Base-by-base conservation (phyloP, 805 yeast genomes). In the Maudiozyma serrabonitensis region DNA sequence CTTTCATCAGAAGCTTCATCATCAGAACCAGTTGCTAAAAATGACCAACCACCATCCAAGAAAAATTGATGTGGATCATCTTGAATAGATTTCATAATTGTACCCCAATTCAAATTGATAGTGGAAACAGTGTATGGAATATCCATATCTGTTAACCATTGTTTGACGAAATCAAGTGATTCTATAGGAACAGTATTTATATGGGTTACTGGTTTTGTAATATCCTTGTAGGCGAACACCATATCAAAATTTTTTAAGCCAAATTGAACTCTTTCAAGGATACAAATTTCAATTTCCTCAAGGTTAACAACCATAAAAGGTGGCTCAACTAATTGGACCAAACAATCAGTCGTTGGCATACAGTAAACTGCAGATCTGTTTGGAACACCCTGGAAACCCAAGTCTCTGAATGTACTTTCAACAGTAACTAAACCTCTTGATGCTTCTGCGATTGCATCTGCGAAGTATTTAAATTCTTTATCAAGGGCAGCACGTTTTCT, bases 311-410 rank as follows among this genome's bases (percentile, higher is more conserved):
- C 98, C 66, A 90, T 72, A 64, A 90, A 93, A 46, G 99, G 99
- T 5, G 96, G 91, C 62, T 93, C 99, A 52, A 89, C 79, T 54
- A 93, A 76, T 71, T 91, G 98, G 45, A 93, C 85, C 59, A 93
- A 76, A 75, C 98, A 93, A 66, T 93, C 98, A 62, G 98, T 82
- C 0, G 98, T 90, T 46, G 99, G 99, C 81, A 91, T 86, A 75
- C 96, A 84, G 60, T 84, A 81, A 16, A 93, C 96, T 15, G 95
- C 85, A 7, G 97, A 87, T 63, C 98, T 79, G 68, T 84, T 86
- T 39, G 99, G 98, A 26, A 93, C 99, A 78, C 99, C 99, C 57
- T 82, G 87, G 78, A 93, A 93, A 28, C 98, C 99, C 49, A 93
- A 76, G 63, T 93, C 98, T 64, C 96, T 80, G 72, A 93, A 88